phyloP scores from a whole-genome alignment of 345 rosid genomes.

The Citrus mangshanensis region DNA sequence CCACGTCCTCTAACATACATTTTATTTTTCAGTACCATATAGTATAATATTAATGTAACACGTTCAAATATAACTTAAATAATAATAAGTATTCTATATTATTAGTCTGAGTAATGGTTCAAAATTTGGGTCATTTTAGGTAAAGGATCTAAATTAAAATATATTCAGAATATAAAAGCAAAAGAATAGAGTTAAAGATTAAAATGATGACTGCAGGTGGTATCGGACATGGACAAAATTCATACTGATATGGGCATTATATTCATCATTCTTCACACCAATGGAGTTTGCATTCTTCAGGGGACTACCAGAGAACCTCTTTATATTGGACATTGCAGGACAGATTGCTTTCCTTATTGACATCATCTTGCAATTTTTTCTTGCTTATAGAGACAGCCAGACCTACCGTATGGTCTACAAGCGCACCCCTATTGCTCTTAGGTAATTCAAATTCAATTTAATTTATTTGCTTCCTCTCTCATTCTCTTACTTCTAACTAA shows the following conservation, averaged over 20 bases:
- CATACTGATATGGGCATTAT: slow-evolving; percentile 76
- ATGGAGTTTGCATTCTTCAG: slow-evolving; percentile 88
- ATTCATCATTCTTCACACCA: slow-evolving; percentile 85
- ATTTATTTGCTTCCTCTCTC: slow-evolving; percentile 1
- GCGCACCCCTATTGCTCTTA: slow-evolving; percentile 48
- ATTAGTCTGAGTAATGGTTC: too few species aligned
- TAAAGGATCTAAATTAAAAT: too few species aligned
- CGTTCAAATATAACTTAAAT: too few species aligned
- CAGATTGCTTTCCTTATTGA: slow-evolving; percentile 76
- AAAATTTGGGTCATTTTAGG: too few species aligned
- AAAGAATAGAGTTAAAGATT: too few species aligned
- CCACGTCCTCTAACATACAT: too few species aligned
- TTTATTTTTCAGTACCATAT: too few species aligned
- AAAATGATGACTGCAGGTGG: slow-evolving; percentile 40
- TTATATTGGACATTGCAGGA: slow-evolving; percentile 68
- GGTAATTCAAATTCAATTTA: slow-evolving; percentile 29
- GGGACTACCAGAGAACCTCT: slow-evolving; percentile 67
- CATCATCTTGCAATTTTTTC: slow-evolving; percentile 58
- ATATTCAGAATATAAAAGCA: too few species aligned
- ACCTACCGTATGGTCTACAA: slow-evolving; percentile 57
- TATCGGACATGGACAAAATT: slow-evolving; percentile 62
- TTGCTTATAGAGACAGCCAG: slow-evolving; percentile 58
- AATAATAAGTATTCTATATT: too few species aligned
- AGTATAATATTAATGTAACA: too few species aligned
- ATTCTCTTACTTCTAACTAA: too few species aligned